Conservation (phyloP, 2,329 filamentous ascomycete species). For the Beauveria sp. region DNA sequence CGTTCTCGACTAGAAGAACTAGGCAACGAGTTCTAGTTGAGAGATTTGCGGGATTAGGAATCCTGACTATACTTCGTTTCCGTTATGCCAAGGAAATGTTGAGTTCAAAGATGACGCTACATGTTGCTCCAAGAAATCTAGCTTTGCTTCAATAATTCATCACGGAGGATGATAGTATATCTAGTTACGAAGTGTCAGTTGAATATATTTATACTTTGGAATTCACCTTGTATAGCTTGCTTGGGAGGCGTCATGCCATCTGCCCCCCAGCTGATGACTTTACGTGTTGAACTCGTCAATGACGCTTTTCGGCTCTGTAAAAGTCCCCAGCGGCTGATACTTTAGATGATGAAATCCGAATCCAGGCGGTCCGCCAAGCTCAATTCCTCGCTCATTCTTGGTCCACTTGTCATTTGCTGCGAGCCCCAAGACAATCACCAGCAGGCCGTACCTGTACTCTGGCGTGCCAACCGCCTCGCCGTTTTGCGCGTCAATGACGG, state of each 20-base stretch:
- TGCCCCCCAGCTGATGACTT: background rate
- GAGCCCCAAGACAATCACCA: conserved; percentile 42
- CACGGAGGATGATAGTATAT: background rate
- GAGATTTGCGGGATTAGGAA: too few relatives aligned
- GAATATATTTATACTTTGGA: background rate
- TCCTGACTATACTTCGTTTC: too few relatives aligned
- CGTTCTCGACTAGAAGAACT: background rate
- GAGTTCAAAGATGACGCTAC: background rate
- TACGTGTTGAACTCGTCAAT: conserved; percentile 38
- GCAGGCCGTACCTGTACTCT: conserved; percentile 47
- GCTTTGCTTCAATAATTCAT: background rate
- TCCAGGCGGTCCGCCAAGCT: conserved; percentile 40
- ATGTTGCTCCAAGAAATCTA: background rate
- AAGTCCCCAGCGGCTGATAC: conserved; percentile 40
- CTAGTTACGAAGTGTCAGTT: background rate
- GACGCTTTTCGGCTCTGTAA: conserved; percentile 41
- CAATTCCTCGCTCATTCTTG: conserved; percentile 35
- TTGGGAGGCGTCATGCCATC: too few relatives aligned
- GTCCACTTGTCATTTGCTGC: conserved; percentile 39
- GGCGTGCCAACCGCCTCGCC: conserved; percentile 49
- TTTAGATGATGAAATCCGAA: conserved; percentile 41
- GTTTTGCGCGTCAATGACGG: conserved; percentile 47
- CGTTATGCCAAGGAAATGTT: background rate
- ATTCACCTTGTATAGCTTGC: background rate
- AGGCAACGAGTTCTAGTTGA: background rate